Base-by-base conservation (phyloP, 768 basidiomycete species). In the Tulasnella sp. region DNA sequence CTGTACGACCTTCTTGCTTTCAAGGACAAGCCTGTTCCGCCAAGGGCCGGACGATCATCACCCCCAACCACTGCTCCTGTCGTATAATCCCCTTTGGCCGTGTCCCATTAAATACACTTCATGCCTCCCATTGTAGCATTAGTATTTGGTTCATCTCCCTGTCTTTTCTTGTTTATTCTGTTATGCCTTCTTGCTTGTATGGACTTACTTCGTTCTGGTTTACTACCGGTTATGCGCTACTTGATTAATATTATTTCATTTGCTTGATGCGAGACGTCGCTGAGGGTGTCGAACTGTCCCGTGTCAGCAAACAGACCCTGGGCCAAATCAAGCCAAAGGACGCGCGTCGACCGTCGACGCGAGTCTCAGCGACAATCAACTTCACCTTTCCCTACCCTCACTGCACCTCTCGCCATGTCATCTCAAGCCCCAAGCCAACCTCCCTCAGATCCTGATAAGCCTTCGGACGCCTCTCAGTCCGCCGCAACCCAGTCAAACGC, bases 1-100 rank as follows among this genome's bases (percentile, higher is more conserved):
- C 84, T 98, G 35, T 96, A 96, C 84, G 93, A 94, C 81, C 86
- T 95, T 42, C 85, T 98, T 80, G 87, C 86, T 51, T 95, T 93
- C 86, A 88, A 89, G 81, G 92, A 94, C 81, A 92, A 89, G 70
- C 78, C 78, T 61, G 44, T 48, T 67, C 61, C 75, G 4, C 46
- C 40, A 18, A 61, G 16, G 6, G 39, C 20, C 5, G 35, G 75
- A 67, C 75, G 57, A 29, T 76, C 35, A 37, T 76, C 67, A 37
- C 32, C 32, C 13, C 44, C 46, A 48, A 44, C 73, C 9, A 44
- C 73, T 20, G 73, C 46, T 26, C 73, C 73, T 55, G 51, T 48
- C 46, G 44, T 44, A 35, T 44, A 74, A 46, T 74, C 29, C 35
- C 9, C n/a, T 74, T 26, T 23, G 35, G n/a, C 13, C 26, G 26